Evolutionary conservation across 345 rosid species (phyloP).

Genomic region (Gossypium sturtianum): DNA sequence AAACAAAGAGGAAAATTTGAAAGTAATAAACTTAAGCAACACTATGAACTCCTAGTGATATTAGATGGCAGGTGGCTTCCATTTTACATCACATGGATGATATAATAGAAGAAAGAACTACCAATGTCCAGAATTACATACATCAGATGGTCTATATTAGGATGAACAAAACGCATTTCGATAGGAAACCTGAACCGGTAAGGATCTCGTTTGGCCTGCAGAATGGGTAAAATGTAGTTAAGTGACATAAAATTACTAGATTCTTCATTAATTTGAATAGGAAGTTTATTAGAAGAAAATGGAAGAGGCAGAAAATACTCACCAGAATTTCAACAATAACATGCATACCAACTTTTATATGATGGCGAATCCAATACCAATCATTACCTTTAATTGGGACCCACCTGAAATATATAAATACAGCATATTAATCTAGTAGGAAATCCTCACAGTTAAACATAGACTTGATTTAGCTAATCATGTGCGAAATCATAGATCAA

Average conservation of each 20-base stretch:
- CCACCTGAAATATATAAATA: constrained; percentile 53
- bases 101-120: neutral
- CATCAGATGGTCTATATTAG: constrained; percentile 92
- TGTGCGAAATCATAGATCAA: too few relatives aligned
- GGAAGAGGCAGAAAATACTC: constrained; percentile 23
- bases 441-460: constrained; percentile 2
- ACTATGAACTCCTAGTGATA: constrained; percentile 13
- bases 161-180: constrained; percentile 85
- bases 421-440: constrained; percentile 3
- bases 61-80: neutral
- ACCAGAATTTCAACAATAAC: constrained; percentile 91
- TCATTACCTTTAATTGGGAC: constrained; percentile 87
- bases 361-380: constrained; percentile 98
- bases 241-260: neutral
- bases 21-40: constrained; percentile 7
- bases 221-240: constrained; percentile 14
- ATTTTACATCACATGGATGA: constrained; percentile 3
- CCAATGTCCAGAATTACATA: constrained; percentile 30
- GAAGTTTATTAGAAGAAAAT: neutral
- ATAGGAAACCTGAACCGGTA: constrained; percentile 86
- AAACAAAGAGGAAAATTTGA: neutral
- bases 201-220: constrained; percentile 94
- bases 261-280: neutral
- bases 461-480: neutral
- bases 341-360: constrained; percentile 89